Conservation (phyloP, 202 grass and related monocot species). For the Dendrocalamus latiflorus region DNA sequence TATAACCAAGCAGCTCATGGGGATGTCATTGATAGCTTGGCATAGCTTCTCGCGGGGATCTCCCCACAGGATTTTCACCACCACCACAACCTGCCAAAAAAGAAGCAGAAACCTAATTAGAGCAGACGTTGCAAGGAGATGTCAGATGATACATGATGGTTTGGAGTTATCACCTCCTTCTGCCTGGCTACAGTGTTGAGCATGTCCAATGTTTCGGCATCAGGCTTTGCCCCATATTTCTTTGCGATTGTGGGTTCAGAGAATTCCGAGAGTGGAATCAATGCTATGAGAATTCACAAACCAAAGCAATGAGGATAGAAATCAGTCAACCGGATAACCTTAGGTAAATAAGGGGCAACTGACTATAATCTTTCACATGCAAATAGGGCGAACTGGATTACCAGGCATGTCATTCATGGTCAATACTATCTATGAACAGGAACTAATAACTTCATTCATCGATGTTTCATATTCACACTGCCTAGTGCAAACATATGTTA, state of each 20-base stretch:
- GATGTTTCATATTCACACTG: neutral
- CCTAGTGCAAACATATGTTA: neutral
- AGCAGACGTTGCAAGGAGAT: neutral
- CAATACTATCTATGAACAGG: neutral
- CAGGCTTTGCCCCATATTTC: constrained; percentile 83
- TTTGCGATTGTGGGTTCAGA: constrained; percentile 44
- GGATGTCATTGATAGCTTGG: too few species aligned
- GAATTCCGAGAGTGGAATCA: constrained; percentile 58
- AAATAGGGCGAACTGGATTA: neutral
- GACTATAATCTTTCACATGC: neutral
- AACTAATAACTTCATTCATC: neutral
- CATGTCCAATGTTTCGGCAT: constrained; percentile 75
- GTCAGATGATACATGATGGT: neutral
- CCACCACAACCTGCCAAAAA: constrained; percentile 40
- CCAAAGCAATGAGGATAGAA: too few species aligned
- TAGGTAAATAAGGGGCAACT: too few species aligned
- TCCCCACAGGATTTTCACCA: constrained; percentile 70
- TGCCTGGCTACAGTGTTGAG: constrained; percentile 62
- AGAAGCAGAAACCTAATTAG: neutral
- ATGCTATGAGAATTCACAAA: too few species aligned
- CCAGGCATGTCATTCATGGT: neutral
- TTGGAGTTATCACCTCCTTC: constrained; percentile 50
- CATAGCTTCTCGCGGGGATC: constrained; percentile 78
- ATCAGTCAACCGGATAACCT: too few species aligned
- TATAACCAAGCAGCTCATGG: too few species aligned